phyloP scores from a whole-genome alignment of 169 alveolate genomes.

The Theileria equi region DNA sequence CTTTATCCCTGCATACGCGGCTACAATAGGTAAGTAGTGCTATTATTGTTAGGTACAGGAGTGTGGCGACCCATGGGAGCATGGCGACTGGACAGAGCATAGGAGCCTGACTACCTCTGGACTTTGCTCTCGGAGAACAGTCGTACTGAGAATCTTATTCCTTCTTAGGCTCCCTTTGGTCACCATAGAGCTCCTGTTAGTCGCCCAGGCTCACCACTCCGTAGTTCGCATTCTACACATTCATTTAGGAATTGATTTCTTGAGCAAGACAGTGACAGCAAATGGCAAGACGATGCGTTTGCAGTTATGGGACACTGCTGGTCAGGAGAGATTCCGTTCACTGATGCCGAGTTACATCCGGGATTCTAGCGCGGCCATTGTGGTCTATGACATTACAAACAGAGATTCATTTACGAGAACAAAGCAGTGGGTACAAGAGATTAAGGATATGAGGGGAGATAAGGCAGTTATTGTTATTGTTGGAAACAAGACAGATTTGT shows the following conservation, averaged over 20 bases:
- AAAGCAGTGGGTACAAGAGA: conserved; percentile 95
- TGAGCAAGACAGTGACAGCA: conserved; percentile 91
- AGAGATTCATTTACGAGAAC: conserved; percentile 87
- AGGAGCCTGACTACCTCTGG: too few relatives aligned
- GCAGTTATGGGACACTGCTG: conserved; percentile 99
- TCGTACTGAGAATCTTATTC: too few relatives aligned
- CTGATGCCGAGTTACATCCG: conserved; percentile 95
- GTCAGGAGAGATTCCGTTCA: conserved; percentile 94
- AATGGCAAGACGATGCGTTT: conserved; percentile 94
- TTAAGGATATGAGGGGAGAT: conserved; percentile 89
- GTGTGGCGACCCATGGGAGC: background rate
- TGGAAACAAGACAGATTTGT: conserved; percentile 96
- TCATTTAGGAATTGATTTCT: conserved; percentile 97
- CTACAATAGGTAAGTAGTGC: conserved; percentile 80
- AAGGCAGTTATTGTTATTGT: conserved; percentile 93
- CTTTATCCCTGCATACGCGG: conserved; percentile 85
- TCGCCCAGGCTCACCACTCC: too few relatives aligned
- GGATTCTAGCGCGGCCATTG: conserved; percentile 95
- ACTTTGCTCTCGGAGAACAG: too few relatives aligned
- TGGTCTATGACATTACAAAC: conserved; percentile 93
- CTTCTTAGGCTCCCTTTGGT: too few relatives aligned
- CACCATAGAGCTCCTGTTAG: too few relatives aligned
- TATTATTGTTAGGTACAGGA: background rate
- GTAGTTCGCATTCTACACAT: too few relatives aligned
- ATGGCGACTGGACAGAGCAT: too few relatives aligned